phyloP scores from a whole-genome alignment of 23 red algal genomes.

The Chondrus crispus region DNA sequence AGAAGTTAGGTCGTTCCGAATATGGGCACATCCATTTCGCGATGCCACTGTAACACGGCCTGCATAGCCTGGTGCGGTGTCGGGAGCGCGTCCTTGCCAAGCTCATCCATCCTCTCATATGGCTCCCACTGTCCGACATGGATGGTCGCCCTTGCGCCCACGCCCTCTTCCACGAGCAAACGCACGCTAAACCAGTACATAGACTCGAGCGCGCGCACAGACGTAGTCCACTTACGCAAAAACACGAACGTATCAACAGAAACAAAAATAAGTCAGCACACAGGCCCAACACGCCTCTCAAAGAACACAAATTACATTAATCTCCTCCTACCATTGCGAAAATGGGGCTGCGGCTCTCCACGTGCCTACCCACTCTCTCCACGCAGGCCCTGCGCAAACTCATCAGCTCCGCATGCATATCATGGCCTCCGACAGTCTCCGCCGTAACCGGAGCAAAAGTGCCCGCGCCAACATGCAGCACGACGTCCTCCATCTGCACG shows the following conservation, averaged over 20 bases:
- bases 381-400: conserved; percentile 38
- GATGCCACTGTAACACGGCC: conserved; percentile 26
- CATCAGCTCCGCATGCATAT: conserved; percentile 91
- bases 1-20: conserved; percentile 72
- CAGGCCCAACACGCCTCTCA: background rate
- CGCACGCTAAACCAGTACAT: conserved; percentile 90
- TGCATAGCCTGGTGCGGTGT: conserved; percentile 17
- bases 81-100: background rate
- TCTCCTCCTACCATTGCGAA: conserved; percentile 70
- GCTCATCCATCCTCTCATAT: conserved; percentile 42
- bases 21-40: background rate
- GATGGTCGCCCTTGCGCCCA: background rate
- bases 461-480: conserved; percentile 90
- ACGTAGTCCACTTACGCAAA: conserved; percentile 78
- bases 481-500: conserved; percentile 38
- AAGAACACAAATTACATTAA: background rate
- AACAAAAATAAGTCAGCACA: background rate
- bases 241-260: no score
- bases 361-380: conserved; percentile 1
- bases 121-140: conserved; percentile 86
- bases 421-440: conserved; percentile 53
- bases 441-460: conserved; percentile 89
- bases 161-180: conserved; percentile 1
- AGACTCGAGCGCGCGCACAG: conserved; percentile 85
- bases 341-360: conserved; percentile 31